A percentile compares a stretch with the other conserved stretches of the same genome.
phyloP scores from a whole-genome alignment of 768 basidiomycete species.

The Psilocybe subaeruginosa region DNA sequence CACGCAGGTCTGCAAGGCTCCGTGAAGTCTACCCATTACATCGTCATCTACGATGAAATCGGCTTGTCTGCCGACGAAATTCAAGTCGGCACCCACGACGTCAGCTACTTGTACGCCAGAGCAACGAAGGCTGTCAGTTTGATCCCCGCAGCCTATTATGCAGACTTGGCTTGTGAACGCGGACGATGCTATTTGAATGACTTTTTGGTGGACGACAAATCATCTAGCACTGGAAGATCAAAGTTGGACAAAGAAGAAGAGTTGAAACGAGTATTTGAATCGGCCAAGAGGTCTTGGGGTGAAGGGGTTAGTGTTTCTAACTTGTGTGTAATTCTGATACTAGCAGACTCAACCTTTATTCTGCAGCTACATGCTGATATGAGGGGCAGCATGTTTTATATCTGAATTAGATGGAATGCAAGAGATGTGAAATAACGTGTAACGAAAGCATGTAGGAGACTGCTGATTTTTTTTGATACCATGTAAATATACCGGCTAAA shows the following conservation, averaged over 20 bases:
- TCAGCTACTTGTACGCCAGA: conserved; percentile 77
- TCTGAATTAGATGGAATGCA: conserved; percentile 35
- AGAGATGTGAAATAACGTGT: not conserved
- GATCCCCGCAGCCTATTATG: conserved; percentile 80
- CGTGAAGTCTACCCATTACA: conserved; percentile 78
- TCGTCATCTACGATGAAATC: conserved; percentile 80
- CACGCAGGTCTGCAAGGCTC: conserved; percentile 75
- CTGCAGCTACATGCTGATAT: conserved; percentile 55
- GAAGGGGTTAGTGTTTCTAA: conserved; percentile 42
- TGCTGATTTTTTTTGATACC: no score
- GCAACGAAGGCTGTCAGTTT: conserved; percentile 86
- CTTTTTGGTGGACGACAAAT: conserved; percentile 60
- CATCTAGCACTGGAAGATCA: conserved; percentile 34
- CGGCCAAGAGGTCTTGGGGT: conserved; percentile 55
- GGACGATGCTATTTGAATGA: conserved; percentile 78
- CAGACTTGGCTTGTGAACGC: conserved; percentile 82
- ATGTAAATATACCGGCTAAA: no score
- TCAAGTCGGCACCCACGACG: conserved; percentile 71
- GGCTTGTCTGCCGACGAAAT: conserved; percentile 67
- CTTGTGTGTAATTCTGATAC: not conserved
- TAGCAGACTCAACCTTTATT: conserved; percentile 6
- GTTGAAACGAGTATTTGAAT: conserved; percentile 40
- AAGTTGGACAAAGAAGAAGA: conserved; percentile 41
- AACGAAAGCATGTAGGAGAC: no score
- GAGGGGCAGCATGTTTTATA: conserved; percentile 75